These are phyloP conservation scores for Chrysanthemum seticuspe DNA, from an alignment of 129 eudicot species.

Conservation along the genomic window DNA sequence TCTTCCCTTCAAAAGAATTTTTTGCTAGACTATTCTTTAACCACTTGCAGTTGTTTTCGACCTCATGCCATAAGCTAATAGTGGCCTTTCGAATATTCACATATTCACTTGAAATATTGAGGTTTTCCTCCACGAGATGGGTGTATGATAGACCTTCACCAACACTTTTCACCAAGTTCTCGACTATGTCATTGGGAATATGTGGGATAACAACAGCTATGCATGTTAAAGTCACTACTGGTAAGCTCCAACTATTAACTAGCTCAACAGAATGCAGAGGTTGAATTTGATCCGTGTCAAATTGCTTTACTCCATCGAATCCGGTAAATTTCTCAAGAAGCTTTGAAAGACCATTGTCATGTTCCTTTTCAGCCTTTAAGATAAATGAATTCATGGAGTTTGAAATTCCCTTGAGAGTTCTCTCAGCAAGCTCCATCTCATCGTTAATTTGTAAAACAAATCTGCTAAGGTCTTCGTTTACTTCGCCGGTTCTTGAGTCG, in stretches of 20 bases:
- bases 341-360: not conserved
- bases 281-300: not conserved
- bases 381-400: conserved; percentile 7
- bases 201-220: conserved; percentile 1
- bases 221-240: conserved; percentile 13
- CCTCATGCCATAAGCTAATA: not conserved
- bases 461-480: not conserved
- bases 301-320: not conserved
- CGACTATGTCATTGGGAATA: not conserved
- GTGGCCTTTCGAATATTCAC: not conserved
- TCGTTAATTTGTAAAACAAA: not conserved
- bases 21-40: not conserved
- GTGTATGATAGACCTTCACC: conserved; percentile 14
- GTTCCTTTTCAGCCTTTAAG: not conserved
- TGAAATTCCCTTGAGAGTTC: not conserved
- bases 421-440: not conserved
- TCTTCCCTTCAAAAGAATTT: conserved; percentile 7
- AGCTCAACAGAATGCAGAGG: not conserved
- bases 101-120: not conserved
- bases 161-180: conserved; percentile 7
- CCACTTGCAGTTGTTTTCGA: conserved; percentile 4
- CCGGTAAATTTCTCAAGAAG: not conserved
- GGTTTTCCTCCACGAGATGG: conserved; percentile 9
- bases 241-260: conserved; percentile 20
- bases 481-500: not conserved